Percentiles rank a stretch among this genome's conserved stretches.
Conservation (phyloP, 768 basidiomycete species). For the Lactifluus echinatus region DNA sequence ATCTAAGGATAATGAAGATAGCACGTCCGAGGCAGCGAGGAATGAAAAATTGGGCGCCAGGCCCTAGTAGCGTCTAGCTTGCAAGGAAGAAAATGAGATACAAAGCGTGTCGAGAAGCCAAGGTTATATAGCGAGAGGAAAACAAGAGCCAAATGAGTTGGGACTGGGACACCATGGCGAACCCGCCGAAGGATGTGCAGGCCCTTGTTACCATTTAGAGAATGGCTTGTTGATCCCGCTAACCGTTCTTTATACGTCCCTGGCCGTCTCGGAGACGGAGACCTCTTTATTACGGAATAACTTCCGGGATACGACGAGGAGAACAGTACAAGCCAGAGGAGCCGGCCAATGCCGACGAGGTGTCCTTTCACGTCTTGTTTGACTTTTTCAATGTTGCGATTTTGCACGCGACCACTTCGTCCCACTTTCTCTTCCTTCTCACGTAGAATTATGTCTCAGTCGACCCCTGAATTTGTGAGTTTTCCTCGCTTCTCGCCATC, state of each 20-base stretch:
- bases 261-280: background rate
- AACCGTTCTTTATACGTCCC: background rate
- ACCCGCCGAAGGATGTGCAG: too few species aligned
- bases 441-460: constrained; percentile 16
- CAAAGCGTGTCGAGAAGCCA: background rate
- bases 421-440: background rate
- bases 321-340: too few species aligned
- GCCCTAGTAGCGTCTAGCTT: constrained; percentile 16
- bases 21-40: background rate
- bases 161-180: too few species aligned
- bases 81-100: background rate
- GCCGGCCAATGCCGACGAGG: background rate
- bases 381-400: constrained; percentile 27
- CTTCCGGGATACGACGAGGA: too few species aligned
- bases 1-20: background rate
- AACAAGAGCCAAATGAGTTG: background rate
- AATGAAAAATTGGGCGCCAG: constrained; percentile 10
- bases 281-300: too few species aligned
- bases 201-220: background rate
- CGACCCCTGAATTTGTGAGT: constrained; percentile 19
- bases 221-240: background rate
- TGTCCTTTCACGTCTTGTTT: background rate
- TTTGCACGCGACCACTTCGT: constrained; percentile 27
- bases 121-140: constrained; percentile 1
- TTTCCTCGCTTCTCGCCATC: background rate